Evolutionary conservation across 2,329 filamentous ascomycete genomes (phyloP).

Genomic region (Ceratocystis harringtonii): DNA sequence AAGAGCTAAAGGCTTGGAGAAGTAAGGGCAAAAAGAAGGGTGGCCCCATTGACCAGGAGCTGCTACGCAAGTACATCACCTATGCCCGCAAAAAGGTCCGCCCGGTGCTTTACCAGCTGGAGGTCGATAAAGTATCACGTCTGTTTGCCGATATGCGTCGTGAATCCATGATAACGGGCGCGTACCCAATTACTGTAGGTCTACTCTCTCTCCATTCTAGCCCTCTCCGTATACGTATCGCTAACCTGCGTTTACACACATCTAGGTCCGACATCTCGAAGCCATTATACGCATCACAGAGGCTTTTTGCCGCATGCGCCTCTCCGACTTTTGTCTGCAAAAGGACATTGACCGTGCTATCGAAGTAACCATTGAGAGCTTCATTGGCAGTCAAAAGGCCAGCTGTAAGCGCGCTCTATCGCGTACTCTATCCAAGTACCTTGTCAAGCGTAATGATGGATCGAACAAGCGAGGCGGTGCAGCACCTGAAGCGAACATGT

Average conservation of each 20-base stretch:
- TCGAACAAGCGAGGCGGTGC: conserved; percentile 3
- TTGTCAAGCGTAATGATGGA: conserved; percentile 34
- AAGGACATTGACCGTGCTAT: conserved; percentile 94
- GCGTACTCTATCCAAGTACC: conserved; percentile 92
- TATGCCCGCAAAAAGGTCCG: conserved; percentile 80
- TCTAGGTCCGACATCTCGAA: conserved; percentile 85
- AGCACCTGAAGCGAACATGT: conserved; percentile 11
- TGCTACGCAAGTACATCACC: conserved; percentile 90
- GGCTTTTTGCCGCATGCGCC: conserved; percentile 89
- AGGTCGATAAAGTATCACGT: conserved; percentile 89
- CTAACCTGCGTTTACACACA: conserved; percentile 18
- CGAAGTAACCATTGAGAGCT: conserved; percentile 88
- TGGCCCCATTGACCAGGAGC: conserved; percentile 74
- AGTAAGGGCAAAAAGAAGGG: conserved; percentile 25
- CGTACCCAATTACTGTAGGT: conserved; percentile 93
- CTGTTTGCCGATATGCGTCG: conserved; percentile 93
- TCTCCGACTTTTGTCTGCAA: conserved; percentile 86
- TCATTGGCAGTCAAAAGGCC: conserved; percentile 91
- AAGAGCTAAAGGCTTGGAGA: conserved; percentile 24
- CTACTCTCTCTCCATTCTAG: not conserved
- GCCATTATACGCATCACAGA: conserved; percentile 94
- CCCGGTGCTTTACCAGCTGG: conserved; percentile 92
- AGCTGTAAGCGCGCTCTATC: conserved; percentile 94
- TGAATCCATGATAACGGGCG: conserved; percentile 83
- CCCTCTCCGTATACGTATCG: not conserved